Conservation (phyloP, 768 basidiomycete genomes). For the Suillus ampliporus region DNA sequence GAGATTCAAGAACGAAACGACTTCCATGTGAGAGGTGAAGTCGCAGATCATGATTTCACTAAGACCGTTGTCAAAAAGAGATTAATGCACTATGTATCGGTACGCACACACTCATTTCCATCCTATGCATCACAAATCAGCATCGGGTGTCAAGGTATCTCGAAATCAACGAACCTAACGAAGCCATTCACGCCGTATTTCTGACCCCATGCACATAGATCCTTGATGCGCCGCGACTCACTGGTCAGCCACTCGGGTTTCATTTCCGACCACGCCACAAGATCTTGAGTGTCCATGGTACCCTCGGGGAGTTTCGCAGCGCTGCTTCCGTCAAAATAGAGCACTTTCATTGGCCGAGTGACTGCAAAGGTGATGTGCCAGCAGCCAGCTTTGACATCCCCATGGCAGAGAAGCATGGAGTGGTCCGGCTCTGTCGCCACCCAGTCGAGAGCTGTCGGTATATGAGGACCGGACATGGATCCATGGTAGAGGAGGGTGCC, state of each 20-base stretch:
- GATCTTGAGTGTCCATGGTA: constrained; percentile 42
- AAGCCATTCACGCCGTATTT: constrained; percentile 39
- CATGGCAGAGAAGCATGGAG: constrained; percentile 41
- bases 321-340: constrained; percentile 43
- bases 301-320: constrained; percentile 37
- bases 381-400: constrained; percentile 17
- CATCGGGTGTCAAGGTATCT: constrained; percentile 19
- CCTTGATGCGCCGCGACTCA: constrained; percentile 32
- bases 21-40: constrained; percentile 45
- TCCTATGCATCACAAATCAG: constrained; percentile 41
- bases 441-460: constrained; percentile 41
- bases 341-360: constrained; percentile 33
- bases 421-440: constrained; percentile 42
- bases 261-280: constrained; percentile 37
- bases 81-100: background rate
- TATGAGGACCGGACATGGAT: constrained; percentile 32
- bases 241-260: constrained; percentile 21
- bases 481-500: constrained; percentile 33
- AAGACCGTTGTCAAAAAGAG: background rate
- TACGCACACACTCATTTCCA: constrained; percentile 56
- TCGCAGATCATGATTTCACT: constrained; percentile 57
- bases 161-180: constrained; percentile 34
- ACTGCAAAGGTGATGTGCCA: constrained; percentile 36
- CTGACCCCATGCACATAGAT: constrained; percentile 41
- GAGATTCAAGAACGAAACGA: constrained; percentile 46